A percentile compares a stretch with the other conserved stretches of the same genome.
phyloP scores from a whole-genome alignment of 139 green algal species.

The Eudorina sp. region DNA sequence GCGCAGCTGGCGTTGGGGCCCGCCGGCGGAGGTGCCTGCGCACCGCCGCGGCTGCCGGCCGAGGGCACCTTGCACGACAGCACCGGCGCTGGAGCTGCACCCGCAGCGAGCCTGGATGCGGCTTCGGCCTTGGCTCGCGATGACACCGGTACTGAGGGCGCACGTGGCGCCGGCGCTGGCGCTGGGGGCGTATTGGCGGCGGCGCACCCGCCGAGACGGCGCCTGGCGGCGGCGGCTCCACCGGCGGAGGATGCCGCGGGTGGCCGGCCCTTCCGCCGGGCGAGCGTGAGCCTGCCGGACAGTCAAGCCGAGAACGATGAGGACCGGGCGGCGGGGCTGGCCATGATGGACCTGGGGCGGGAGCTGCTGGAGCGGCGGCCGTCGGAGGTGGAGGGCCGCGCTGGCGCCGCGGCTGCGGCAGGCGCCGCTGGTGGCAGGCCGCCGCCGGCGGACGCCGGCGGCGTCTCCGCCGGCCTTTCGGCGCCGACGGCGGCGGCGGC shows the following conservation, averaged over 20 bases:
- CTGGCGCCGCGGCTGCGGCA: neutral
- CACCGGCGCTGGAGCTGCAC: no score
- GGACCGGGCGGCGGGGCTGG: slow-evolving; percentile 2
- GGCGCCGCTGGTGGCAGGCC: neutral
- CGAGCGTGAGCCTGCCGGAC: neutral
- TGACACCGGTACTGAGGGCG: no score
- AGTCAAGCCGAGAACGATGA: neutral
- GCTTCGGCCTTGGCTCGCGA: no score
- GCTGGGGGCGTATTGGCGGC: neutral
- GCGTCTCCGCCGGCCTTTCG: neutral
- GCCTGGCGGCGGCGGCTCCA: no score
- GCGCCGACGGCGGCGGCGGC: neutral
- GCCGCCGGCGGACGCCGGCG: neutral
- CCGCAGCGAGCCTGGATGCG: no score
- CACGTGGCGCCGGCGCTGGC: neutral
- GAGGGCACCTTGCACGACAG: neutral
- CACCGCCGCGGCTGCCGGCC: neutral
- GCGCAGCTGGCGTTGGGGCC: neutral
- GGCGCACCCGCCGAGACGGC: neutral
- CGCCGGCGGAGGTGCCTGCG: neutral
- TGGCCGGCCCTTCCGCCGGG: neutral
- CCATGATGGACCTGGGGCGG: slow-evolving; percentile 12
- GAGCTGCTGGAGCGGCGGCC: neutral
- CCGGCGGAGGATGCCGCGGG: neutral
- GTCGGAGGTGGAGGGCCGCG: neutral